A percentile compares a stretch with the other conserved stretches of the same genome.
These are phyloP conservation scores for Wickerhamomyces pijperi DNA, from an alignment of 805 yeast species.

Conservation along the genomic window DNA sequence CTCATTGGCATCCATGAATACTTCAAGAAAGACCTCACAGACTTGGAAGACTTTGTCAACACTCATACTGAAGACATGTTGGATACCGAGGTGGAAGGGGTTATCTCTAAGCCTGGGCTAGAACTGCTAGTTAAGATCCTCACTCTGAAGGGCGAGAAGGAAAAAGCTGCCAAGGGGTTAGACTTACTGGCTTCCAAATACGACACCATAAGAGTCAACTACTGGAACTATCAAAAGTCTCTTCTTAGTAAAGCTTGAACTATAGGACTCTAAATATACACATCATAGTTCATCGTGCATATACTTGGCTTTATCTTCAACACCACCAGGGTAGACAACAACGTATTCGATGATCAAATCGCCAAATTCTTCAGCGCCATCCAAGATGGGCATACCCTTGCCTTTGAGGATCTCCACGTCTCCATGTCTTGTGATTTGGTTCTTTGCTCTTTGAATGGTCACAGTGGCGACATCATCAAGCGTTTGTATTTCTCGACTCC, in stretches of 20 bases:
- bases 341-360: slow-evolving; percentile 39
- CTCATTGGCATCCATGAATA: slow-evolving; percentile 42
- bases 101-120: slow-evolving; percentile 46
- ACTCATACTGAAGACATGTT: slow-evolving; percentile 26
- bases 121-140: slow-evolving; percentile 49
- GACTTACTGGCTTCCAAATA: slow-evolving; percentile 37
- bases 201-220: slow-evolving; percentile 52
- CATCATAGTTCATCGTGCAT: slow-evolving; percentile 16
- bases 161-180: slow-evolving; percentile 33
- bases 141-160: slow-evolving; percentile 15
- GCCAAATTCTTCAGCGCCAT: slow-evolving; percentile 40
- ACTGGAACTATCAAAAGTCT: slow-evolving; percentile 43
- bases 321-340: slow-evolving; percentile 33
- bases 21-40: slow-evolving; percentile 20
- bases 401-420: slow-evolving; percentile 62
- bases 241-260: neutral
- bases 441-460: slow-evolving; percentile 33
- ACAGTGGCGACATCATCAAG: slow-evolving; percentile 50
- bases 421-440: slow-evolving; percentile 48
- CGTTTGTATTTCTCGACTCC: slow-evolving; percentile 59
- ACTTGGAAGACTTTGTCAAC: slow-evolving; percentile 34
- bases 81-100: neutral
- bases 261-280: neutral
- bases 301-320: slow-evolving; percentile 7
- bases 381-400: slow-evolving; percentile 74